Evolutionary conservation across 2,329 filamentous ascomycete species (phyloP).

Genomic region (Didymella glomerata): DNA sequence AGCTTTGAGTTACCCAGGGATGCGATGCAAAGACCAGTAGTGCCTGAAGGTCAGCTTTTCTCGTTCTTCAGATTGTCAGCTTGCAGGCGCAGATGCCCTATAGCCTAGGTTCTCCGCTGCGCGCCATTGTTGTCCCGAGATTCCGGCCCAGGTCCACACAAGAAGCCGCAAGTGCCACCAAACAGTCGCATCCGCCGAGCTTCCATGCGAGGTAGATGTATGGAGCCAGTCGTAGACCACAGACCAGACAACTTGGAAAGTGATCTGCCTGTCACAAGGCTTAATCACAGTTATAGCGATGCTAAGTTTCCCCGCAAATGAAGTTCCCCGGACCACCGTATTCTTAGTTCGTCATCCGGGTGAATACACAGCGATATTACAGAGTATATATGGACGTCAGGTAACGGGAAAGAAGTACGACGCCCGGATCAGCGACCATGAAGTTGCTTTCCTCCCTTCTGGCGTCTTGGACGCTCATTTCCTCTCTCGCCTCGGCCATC

Average conservation of each 20-base stretch:
- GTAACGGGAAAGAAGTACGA: not conserved
- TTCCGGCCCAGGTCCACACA: slow-evolving; percentile 24
- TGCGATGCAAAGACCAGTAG: not conserved
- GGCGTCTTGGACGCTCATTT: slow-evolving; percentile 20
- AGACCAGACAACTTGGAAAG: not conserved
- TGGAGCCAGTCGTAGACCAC: not conserved
- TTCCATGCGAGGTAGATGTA: not conserved
- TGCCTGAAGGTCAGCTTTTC: not conserved
- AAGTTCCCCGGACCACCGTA: slow-evolving; percentile 3
- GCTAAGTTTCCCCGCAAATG: slow-evolving; percentile 3
- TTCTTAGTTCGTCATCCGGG: slow-evolving; percentile 4
- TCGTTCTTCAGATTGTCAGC: not conserved
- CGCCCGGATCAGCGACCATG: slow-evolving; percentile 23
- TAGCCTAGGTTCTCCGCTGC: slow-evolving; percentile 25
- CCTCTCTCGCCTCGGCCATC: slow-evolving; percentile 30
- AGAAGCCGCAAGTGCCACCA: slow-evolving; percentile 9
- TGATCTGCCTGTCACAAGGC: slow-evolving; percentile 7
- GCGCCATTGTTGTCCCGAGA: slow-evolving; percentile 28
- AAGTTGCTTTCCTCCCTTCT: slow-evolving; percentile 23
- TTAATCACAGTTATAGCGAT: slow-evolving; percentile 5
- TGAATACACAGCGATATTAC: slow-evolving; percentile 14
- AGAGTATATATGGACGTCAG: slow-evolving; percentile 11
- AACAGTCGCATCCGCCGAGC: slow-evolving; percentile 4
- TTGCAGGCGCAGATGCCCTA: not conserved
- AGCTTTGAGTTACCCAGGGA: slow-evolving; percentile 6